Conservation (phyloP, 306 rosid genomes). For the Corylus heterophylla region DNA sequence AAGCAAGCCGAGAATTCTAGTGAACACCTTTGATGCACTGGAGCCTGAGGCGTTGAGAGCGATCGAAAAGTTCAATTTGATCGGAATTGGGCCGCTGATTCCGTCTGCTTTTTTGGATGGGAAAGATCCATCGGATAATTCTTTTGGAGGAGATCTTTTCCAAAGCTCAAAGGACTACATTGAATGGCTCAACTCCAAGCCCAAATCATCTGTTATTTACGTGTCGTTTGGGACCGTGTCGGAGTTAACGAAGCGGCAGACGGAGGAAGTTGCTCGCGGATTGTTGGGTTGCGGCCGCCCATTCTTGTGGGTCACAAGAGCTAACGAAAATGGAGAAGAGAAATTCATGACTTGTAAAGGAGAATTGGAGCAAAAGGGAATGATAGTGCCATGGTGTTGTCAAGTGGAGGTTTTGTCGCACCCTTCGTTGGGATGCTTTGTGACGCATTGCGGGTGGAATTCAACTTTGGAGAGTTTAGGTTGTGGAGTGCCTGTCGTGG, state of each 20-base stretch:
- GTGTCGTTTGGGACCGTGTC: constrained; percentile 61
- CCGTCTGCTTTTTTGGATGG: constrained; percentile 48
- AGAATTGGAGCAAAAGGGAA: constrained; percentile 40
- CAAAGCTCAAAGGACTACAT: constrained; percentile 18
- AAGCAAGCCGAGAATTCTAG: constrained; percentile 16
- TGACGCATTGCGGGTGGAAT: constrained; percentile 68
- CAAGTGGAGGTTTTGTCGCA: constrained; percentile 61
- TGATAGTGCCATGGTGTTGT: constrained; percentile 54
- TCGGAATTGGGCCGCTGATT: constrained; percentile 62
- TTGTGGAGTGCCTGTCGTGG: constrained; percentile 55
- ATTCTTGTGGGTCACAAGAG: constrained; percentile 61
- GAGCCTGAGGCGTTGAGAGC: constrained; percentile 38
- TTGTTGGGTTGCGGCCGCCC: constrained; percentile 42
- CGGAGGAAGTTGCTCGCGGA: constrained; percentile 56
- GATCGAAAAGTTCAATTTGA: constrained; percentile 3
- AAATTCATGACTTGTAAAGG: constrained; percentile 12
- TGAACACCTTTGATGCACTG: constrained; percentile 37
- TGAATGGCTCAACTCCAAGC: constrained; percentile 55
- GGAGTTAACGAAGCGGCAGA: constrained; percentile 34
- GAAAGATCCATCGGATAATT: constrained; percentile 31
- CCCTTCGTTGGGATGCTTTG: constrained; percentile 51
- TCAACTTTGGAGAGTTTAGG: constrained; percentile 47
- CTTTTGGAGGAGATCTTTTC: constrained; percentile 44
- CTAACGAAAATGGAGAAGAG: neutral
- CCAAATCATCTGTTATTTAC: constrained; percentile 49